Evolutionary conservation across 2,329 filamentous ascomycete genomes (phyloP).

Genomic region (Onygena corvina): DNA sequence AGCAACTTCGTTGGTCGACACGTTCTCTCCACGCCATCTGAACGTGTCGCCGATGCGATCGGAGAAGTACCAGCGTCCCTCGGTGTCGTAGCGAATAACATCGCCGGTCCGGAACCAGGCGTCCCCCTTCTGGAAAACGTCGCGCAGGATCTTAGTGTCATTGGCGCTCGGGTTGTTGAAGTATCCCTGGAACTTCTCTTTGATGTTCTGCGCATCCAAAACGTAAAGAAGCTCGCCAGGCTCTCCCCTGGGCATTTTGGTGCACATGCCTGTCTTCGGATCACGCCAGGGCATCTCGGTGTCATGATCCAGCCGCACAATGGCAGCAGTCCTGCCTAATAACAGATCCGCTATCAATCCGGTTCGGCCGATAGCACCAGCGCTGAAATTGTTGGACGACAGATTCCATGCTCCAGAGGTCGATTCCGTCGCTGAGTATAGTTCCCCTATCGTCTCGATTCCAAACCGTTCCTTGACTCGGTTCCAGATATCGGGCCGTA

Average conservation of each 20-base stretch:
- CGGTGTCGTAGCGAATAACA: slow-evolving; percentile 55
- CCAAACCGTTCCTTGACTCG: slow-evolving; percentile 70
- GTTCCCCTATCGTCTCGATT: slow-evolving; percentile 61
- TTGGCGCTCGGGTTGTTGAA: slow-evolving; percentile 62
- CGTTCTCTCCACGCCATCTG: slow-evolving; percentile 62
- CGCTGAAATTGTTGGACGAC: slow-evolving; percentile 57
- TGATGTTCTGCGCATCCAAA: slow-evolving; percentile 54
- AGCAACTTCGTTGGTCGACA: slow-evolving; percentile 71
- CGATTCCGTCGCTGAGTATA: slow-evolving; percentile 70
- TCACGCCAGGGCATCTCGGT: slow-evolving; percentile 58
- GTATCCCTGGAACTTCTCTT: slow-evolving; percentile 66
- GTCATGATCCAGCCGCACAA: slow-evolving; percentile 60
- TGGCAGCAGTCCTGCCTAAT: slow-evolving; percentile 39
- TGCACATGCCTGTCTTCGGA: slow-evolving; percentile 57
- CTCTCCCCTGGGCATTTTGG: slow-evolving; percentile 45
- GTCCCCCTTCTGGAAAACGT: slow-evolving; percentile 64
- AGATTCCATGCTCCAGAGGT: slow-evolving; percentile 59
- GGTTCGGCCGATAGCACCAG: slow-evolving; percentile 66
- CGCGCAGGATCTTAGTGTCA: slow-evolving; percentile 58
- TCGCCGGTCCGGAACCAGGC: slow-evolving; percentile 80
- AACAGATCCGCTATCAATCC: slow-evolving; percentile 51
- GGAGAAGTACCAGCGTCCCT: slow-evolving; percentile 66
- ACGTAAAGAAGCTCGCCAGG: slow-evolving; percentile 64
- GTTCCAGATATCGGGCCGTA: slow-evolving; percentile 77
- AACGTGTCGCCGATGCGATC: slow-evolving; percentile 50